Percentiles rank a stretch among this genome's conserved stretches.
phyloP scores from a whole-genome alignment of 1,284 basidiomycete genomes.

The Ceratorhiza oryzae-sativae region DNA sequence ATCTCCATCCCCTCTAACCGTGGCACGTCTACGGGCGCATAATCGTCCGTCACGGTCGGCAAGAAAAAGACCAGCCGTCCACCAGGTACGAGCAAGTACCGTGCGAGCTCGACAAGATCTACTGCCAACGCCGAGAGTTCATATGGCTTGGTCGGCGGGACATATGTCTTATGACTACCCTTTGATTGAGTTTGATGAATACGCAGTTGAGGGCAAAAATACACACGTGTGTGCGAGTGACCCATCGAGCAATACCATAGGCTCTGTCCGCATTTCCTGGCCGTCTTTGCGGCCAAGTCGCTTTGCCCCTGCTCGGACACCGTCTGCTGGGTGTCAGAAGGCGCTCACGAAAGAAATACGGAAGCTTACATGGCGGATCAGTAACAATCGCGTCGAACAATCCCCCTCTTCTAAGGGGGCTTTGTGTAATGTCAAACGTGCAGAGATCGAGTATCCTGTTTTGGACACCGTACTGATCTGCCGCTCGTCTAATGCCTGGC shows the following conservation, averaged over 20 bases:
- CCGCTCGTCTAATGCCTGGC: slow-evolving; percentile 80
- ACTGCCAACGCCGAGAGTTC: slow-evolving; percentile 84
- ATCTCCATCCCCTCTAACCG: slow-evolving; percentile 87
- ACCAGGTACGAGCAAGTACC: slow-evolving; percentile 83
- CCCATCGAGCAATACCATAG: slow-evolving; percentile 51
- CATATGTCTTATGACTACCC: slow-evolving; percentile 65
- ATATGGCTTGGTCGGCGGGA: slow-evolving; percentile 91
- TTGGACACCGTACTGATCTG: slow-evolving; percentile 83
- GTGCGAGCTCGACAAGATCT: slow-evolving; percentile 84
- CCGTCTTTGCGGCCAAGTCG: slow-evolving; percentile 74
- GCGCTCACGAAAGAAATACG: background rate
- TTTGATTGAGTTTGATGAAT: background rate
- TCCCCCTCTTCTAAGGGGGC: slow-evolving; percentile 87
- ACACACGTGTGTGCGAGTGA: slow-evolving; percentile 52
- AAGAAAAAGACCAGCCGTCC: slow-evolving; percentile 96
- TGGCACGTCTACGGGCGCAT: slow-evolving; percentile 83
- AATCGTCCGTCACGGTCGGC: slow-evolving; percentile 90
- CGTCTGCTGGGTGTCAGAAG: slow-evolving; percentile 63
- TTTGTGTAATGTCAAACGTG: slow-evolving; percentile 88
- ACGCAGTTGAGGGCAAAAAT: background rate
- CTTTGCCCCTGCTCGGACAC: slow-evolving; percentile 96
- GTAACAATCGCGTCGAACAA: slow-evolving; percentile 95
- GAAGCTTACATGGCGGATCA: slow-evolving; percentile 83
- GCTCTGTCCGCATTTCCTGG: slow-evolving; percentile 50
- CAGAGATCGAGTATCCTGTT: slow-evolving; percentile 82